A percentile compares a stretch with the other conserved stretches of the same genome.
phyloP scores from a whole-genome alignment of 192 early-diverging fungal genomes.

The Dissophora ornata region DNA sequence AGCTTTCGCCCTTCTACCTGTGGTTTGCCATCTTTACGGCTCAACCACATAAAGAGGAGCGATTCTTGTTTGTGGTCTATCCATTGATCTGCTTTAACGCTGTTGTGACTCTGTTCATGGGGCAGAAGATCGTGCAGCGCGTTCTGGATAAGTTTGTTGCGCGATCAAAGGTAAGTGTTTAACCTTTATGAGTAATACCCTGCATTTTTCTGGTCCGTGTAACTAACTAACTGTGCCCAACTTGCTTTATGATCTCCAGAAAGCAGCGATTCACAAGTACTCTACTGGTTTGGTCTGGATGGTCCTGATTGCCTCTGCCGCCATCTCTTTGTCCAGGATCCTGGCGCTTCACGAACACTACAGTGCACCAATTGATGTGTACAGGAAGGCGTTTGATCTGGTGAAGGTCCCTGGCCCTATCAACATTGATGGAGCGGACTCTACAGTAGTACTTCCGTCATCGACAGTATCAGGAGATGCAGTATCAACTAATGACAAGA shows the following conservation, averaged over 20 bases:
- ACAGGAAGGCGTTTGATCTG: constrained; percentile 54
- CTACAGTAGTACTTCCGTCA: constrained; percentile 8
- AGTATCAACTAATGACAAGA: neutral
- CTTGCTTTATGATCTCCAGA: too few relatives aligned
- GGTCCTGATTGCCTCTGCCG: constrained; percentile 56
- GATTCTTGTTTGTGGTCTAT: constrained; percentile 93
- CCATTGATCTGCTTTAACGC: constrained; percentile 88
- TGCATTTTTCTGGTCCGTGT: constrained; percentile 6
- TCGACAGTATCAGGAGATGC: neutral
- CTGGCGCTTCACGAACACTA: constrained; percentile 78
- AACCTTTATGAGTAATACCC: too few relatives aligned
- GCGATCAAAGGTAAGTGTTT: constrained; percentile 38
- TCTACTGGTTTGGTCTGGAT: constrained; percentile 50
- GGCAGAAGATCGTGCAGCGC: constrained; percentile 55
- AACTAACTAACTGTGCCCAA: too few relatives aligned
- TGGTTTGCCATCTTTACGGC: constrained; percentile 81
- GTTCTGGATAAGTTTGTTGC: constrained; percentile 53
- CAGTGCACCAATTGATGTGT: constrained; percentile 78
- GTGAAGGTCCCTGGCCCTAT: constrained; percentile 29
- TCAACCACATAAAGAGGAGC: constrained; percentile 98
- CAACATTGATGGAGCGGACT: constrained; percentile 37
- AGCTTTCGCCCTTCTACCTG: constrained; percentile 77
- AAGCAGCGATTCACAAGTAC: constrained; percentile 47
- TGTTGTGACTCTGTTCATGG: constrained; percentile 68
- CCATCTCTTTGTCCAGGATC: constrained; percentile 77